phyloP scores from a whole-genome alignment of 768 basidiomycete genomes.

The Dendrothele bispora region DNA sequence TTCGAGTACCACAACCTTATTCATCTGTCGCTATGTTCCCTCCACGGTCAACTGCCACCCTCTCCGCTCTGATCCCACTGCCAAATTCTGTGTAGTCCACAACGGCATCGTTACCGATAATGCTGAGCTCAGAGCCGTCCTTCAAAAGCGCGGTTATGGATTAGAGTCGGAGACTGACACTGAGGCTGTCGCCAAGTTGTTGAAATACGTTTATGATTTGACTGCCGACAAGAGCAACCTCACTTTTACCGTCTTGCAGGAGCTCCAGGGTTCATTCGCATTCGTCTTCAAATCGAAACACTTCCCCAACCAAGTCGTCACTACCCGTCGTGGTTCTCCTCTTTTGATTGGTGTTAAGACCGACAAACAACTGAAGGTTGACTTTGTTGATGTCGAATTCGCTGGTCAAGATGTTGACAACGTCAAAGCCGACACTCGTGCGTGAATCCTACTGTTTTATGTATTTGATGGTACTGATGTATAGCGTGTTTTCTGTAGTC shows the following conservation, averaged over 20 bases:
- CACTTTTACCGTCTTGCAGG: conserved; percentile 76
- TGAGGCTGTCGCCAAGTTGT: conserved; percentile 73
- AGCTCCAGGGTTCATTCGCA: conserved; percentile 79
- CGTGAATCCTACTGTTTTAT: not conserved
- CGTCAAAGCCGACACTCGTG: not conserved
- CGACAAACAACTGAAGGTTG: conserved; percentile 83
- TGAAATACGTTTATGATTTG: conserved; percentile 76
- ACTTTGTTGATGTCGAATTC: conserved; percentile 81
- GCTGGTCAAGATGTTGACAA: conserved; percentile 37
- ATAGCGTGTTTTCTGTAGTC: conserved; percentile 7
- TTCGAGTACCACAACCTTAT: too few relatives aligned
- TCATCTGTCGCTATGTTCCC: too few relatives aligned
- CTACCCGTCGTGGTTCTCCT: conserved; percentile 75
- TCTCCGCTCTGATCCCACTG: conserved; percentile 58
- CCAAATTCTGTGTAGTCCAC: conserved; percentile 76
- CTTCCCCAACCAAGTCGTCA: conserved; percentile 78
- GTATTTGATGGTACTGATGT: not conserved
- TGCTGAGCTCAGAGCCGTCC: conserved; percentile 62
- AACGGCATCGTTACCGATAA: conserved; percentile 82
- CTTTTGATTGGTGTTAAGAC: conserved; percentile 82
- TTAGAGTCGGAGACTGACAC: conserved; percentile 79
- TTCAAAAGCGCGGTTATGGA: conserved; percentile 73
- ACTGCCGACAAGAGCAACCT: conserved; percentile 66
- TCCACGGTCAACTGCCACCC: too few relatives aligned
- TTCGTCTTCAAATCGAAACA: conserved; percentile 82